These are phyloP conservation scores for Aspergillus nomiae DNA, from an alignment of 2,329 filamentous ascomycete genomes.

Conservation along the genomic window DNA sequence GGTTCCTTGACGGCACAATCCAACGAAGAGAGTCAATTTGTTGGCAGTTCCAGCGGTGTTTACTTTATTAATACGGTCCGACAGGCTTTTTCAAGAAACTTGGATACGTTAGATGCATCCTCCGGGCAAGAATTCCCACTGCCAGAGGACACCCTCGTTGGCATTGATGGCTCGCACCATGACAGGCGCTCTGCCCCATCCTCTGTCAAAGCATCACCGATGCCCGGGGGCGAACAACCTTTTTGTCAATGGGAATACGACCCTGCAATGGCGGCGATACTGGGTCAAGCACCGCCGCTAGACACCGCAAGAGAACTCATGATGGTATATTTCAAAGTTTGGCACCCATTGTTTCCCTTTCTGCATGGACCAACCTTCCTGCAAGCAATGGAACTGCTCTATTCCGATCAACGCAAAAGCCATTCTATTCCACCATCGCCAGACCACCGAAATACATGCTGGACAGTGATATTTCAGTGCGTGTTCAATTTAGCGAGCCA, in stretches of 20 bases:
- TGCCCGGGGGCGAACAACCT: conserved; percentile 12
- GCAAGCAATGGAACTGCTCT: conserved; percentile 47
- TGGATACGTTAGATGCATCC: conserved; percentile 23
- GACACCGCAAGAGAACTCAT: conserved; percentile 46
- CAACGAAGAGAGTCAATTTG: conserved; percentile 52
- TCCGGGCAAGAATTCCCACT: conserved; percentile 29
- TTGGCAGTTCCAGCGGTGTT: conserved; percentile 55
- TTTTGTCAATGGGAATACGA: conserved; percentile 32
- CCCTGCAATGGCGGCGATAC: conserved; percentile 21
- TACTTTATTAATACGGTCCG: conserved; percentile 59
- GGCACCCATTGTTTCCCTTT: conserved; percentile 57
- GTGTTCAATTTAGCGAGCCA: conserved; percentile 53
- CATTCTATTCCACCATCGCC: background rate
- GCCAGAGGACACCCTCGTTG: conserved; percentile 33
- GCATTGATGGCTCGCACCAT: conserved; percentile 25
- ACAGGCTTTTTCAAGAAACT: conserved; percentile 49
- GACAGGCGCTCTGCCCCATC: conserved; percentile 19
- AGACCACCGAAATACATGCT: conserved; percentile 29
- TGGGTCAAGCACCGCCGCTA: conserved; percentile 32
- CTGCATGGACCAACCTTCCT: conserved; percentile 54
- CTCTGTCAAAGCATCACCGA: conserved; percentile 10
- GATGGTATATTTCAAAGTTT: conserved; percentile 53
- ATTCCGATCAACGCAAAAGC: conserved; percentile 25
- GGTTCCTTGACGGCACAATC: conserved; percentile 46
- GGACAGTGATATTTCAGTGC: conserved; percentile 50